phyloP scores from a whole-genome alignment of 2,329 filamentous ascomycete genomes.

The Kalmusia sp. region DNA sequence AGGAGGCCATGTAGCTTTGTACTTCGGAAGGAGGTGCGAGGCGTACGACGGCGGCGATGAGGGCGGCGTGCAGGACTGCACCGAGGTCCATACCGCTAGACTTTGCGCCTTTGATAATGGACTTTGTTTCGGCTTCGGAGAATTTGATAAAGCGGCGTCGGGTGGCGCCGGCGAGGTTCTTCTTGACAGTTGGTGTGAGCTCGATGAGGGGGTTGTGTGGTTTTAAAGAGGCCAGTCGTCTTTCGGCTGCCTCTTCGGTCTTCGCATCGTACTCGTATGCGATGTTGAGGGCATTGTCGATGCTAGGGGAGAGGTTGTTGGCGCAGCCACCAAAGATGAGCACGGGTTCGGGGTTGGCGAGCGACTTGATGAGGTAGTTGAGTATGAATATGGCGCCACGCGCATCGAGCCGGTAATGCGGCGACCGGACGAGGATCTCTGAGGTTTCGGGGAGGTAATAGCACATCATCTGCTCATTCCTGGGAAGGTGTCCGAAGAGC shows the following conservation, averaged over 20 bases:
- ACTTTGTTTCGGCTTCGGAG: slow-evolving; percentile 20
- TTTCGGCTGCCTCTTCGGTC: slow-evolving; percentile 22
- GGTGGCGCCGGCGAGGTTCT: slow-evolving; percentile 13
- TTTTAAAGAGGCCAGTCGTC: slow-evolving; percentile 24
- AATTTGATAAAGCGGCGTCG: slow-evolving; percentile 16
- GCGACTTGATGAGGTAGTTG: slow-evolving; percentile 27
- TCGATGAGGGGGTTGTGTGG: slow-evolving; percentile 27
- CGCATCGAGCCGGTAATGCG: slow-evolving; percentile 34
- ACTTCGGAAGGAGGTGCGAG: slow-evolving; percentile 20
- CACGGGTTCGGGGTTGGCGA: slow-evolving; percentile 23
- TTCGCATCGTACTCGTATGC: slow-evolving; percentile 20
- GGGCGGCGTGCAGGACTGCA: slow-evolving; percentile 23
- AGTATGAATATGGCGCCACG: slow-evolving; percentile 33
- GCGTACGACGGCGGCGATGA: slow-evolving; percentile 23
- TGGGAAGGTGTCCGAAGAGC: slow-evolving; percentile 27
- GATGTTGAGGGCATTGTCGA: slow-evolving; percentile 27
- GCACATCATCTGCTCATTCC: slow-evolving; percentile 36
- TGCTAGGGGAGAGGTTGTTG: slow-evolving; percentile 30
- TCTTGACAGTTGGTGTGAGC: slow-evolving; percentile 19
- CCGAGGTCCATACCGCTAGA: slow-evolving; percentile 14
- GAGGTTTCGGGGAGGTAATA: slow-evolving; percentile 29
- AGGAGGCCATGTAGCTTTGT: slow-evolving; percentile 31
- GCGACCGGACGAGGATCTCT: slow-evolving; percentile 31
- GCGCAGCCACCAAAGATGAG: slow-evolving; percentile 30
- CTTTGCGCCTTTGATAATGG: slow-evolving; percentile 19